phyloP scores from a whole-genome alignment of 2,329 filamentous ascomycete species.

The Epichloe coenophiala region DNA sequence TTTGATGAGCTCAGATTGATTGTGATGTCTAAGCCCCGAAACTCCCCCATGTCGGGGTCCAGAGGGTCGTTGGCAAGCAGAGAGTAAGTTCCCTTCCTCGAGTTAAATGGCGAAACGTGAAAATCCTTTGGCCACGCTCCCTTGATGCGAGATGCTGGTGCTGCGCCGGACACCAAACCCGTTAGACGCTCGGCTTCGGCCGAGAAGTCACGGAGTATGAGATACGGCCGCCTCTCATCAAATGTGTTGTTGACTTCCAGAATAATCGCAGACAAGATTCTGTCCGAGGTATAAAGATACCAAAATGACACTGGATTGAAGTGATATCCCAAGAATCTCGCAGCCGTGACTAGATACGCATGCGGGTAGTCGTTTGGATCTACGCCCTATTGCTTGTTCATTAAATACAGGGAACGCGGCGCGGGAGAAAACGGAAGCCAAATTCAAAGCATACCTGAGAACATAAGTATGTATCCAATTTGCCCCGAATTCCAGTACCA shows the following conservation, averaged over 20 bases:
- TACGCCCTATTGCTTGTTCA: conserved; percentile 32
- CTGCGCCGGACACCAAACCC: background rate
- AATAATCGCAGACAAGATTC: conserved; percentile 48
- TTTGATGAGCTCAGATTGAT: conserved; percentile 50
- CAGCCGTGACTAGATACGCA: conserved; percentile 59
- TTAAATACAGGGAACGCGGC: background rate
- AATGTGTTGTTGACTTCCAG: conserved; percentile 69
- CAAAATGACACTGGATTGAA: conserved; percentile 71
- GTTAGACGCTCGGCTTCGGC: conserved; percentile 9
- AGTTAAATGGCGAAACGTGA: conserved; percentile 66
- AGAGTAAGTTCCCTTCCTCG: conserved; percentile 40
- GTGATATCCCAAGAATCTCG: conserved; percentile 53
- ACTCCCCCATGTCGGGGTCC: conserved; percentile 19
- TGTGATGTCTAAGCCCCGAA: conserved; percentile 38
- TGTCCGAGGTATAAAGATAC: conserved; percentile 54
- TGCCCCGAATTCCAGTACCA: conserved; percentile 43
- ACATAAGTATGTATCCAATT: conserved; percentile 45
- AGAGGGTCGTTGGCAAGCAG: conserved; percentile 34
- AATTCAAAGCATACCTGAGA: conserved; percentile 34
- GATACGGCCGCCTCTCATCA: conserved; percentile 43
- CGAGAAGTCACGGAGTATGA: conserved; percentile 15
- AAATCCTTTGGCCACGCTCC: conserved; percentile 56
- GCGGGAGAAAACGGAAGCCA: conserved; percentile 6
- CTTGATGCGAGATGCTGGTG: conserved; percentile 22
- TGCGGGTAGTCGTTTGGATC: conserved; percentile 47